Evolutionary conservation across 768 basidiomycete genomes (phyloP).

Genomic region (Boletus pseudo-olivaceus): DNA sequence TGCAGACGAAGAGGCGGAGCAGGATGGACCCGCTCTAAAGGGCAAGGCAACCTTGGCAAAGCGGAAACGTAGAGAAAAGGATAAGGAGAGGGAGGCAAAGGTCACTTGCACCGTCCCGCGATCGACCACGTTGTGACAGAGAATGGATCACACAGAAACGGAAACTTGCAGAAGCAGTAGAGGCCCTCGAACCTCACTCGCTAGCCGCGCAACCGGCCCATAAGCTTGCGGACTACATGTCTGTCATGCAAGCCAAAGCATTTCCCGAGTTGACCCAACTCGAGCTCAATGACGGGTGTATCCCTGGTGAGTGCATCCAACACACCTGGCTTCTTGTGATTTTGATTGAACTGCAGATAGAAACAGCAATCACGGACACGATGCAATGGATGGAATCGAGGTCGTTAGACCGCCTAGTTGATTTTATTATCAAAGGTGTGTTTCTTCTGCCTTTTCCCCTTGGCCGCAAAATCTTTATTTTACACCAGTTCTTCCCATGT

Average conservation of each 20-base stretch:
- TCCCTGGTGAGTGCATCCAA: conserved; percentile 60
- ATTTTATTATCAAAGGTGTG: conserved; percentile 75
- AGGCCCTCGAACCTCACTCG: conserved; percentile 38
- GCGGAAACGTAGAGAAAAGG: conserved; percentile 72
- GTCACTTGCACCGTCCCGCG: conserved; percentile 32
- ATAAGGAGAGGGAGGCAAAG: conserved; percentile 72
- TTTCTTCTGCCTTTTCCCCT: neutral
- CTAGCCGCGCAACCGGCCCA: conserved; percentile 56
- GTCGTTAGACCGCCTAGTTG: conserved; percentile 64
- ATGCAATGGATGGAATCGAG: conserved; percentile 67
- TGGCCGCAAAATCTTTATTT: neutral
- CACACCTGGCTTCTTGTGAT: conserved; percentile 22
- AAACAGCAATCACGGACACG: conserved; percentile 71
- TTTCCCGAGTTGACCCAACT: conserved; percentile 67
- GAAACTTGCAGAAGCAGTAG: conserved; percentile 51
- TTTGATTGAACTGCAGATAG: conserved; percentile 58
- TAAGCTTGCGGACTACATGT: conserved; percentile 60
- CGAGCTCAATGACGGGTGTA: conserved; percentile 74
- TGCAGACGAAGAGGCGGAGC: conserved; percentile 41
- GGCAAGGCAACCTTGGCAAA: conserved; percentile 38
- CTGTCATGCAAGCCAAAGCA: conserved; percentile 62
- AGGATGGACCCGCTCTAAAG: conserved; percentile 26
- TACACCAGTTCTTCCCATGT: conserved; percentile 55
- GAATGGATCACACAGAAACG: conserved; percentile 46
- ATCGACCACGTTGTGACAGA: conserved; percentile 8